These are phyloP conservation scores for Voacanga thouarsii DNA, from an alignment of 257 asterid genomes.

Conservation along the genomic window DNA sequence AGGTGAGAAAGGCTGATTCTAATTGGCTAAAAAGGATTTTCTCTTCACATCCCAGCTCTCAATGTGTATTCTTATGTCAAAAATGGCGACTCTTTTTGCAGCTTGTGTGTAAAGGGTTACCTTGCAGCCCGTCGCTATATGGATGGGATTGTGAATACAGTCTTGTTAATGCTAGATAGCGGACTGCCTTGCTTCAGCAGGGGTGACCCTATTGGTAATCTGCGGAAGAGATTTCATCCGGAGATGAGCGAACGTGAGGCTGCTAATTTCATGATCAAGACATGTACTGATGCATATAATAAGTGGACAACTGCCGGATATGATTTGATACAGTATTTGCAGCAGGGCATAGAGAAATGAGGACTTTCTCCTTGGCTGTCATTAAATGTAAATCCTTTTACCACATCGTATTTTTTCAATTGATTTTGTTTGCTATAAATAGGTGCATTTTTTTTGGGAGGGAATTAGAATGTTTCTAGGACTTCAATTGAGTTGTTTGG, in stretches of 20 bases:
- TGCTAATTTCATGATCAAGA: constrained; percentile 84
- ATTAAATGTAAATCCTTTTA: constrained; percentile 4
- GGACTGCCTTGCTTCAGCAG: constrained; percentile 99
- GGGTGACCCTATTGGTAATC: constrained; percentile 97
- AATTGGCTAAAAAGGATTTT: background rate
- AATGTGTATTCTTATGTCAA: background rate
- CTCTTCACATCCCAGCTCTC: background rate
- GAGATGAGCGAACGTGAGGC: constrained; percentile 99
- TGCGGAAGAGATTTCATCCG: constrained; percentile 92
- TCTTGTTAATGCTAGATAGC: constrained; percentile 78
- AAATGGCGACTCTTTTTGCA: constrained; percentile 28
- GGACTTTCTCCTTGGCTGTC: background rate
- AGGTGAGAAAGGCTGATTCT: constrained; percentile 40
- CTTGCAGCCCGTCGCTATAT: constrained; percentile 91
- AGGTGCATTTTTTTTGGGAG: constrained; percentile 1
- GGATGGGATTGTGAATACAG: constrained; percentile 90
- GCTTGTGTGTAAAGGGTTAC: constrained; percentile 96
- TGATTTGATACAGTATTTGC: constrained; percentile 93
- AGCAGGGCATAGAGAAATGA: constrained; percentile 96
- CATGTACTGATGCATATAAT: constrained; percentile 90
- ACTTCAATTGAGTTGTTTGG: background rate
- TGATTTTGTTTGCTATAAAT: background rate
- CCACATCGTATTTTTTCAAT: background rate
- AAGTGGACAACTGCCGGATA: constrained; percentile 98
- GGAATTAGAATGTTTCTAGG: background rate